These are phyloP conservation scores for Arabis alpina DNA, from an alignment of 345 rosid genomes.

Conservation along the genomic window DNA sequence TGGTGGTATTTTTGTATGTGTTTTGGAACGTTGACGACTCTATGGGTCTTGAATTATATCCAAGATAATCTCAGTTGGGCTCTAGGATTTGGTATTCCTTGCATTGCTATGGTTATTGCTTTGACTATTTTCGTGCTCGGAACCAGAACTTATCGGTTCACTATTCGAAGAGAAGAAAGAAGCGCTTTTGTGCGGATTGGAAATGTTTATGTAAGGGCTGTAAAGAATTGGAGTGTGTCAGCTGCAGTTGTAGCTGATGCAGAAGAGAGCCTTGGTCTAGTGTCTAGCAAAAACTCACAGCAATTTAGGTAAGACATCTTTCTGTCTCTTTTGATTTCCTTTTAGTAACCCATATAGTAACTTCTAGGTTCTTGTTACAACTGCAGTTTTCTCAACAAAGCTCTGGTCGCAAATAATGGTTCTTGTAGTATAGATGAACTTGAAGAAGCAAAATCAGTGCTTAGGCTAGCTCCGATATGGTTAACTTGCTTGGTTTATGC, in stretches of 20 bases:
- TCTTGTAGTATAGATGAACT: conserved; percentile 53
- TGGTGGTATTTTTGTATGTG: conserved; percentile 81
- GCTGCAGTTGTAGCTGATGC: conserved; percentile 37
- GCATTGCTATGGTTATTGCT: conserved; percentile 59
- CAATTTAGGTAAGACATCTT: conserved; percentile 51
- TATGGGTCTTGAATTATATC: conserved; percentile 59
- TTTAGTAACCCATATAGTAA: conserved; percentile 5
- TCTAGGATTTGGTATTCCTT: conserved; percentile 77
- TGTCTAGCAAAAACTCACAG: conserved; percentile 42
- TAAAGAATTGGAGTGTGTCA: conserved; percentile 53
- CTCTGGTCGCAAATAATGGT: conserved; percentile 50
- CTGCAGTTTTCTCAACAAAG: conserved; percentile 59
- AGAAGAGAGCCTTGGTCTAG: conserved; percentile 47
- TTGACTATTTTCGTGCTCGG: conserved; percentile 62
- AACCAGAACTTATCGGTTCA: conserved; percentile 60
- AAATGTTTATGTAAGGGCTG: conserved; percentile 59
- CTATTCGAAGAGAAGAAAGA: conserved; percentile 45
- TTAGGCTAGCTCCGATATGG: conserved; percentile 68
- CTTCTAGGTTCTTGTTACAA: conserved; percentile 9
- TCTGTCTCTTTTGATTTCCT: not conserved
- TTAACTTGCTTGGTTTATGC: conserved; percentile 53
- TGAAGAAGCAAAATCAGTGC: conserved; percentile 62
- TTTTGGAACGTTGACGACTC: conserved; percentile 45
- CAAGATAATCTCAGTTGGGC: conserved; percentile 85
- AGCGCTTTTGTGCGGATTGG: conserved; percentile 65